Evolutionary conservation across 1,284 basidiomycete species (phyloP), one percentile per base, ranked within the genome.

Genomic region (Testicularia cyperi): DNA sequence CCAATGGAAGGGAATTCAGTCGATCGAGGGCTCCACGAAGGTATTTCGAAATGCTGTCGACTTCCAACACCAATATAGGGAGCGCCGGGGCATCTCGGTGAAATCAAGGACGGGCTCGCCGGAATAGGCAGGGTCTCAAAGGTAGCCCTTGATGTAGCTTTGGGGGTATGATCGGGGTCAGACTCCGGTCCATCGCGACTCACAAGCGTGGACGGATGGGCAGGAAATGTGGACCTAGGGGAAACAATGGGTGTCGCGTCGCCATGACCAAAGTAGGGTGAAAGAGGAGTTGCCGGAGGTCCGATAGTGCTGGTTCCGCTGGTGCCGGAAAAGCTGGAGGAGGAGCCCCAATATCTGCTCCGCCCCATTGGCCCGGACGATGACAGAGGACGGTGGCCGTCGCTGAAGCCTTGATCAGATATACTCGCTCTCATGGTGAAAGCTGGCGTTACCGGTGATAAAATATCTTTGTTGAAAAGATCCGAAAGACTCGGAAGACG

Each of bases 401-500:
- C 49, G 45, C n/a, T 30, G 38, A 49, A 53, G 4, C 30, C 39
- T 15, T 36, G 37, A 15, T 49, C 43, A 5, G 54, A 51, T 6
- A 35, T 38, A 2, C 16, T 6, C 12, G 54, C 46, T 32, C 29
- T 35, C 15, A 44, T 8, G 2, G 29, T 12, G 5, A 21, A 53
- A 40, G 6, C 31, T 28, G 47, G 45, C 29, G 44, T 52, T 4
- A 40, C 38, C 2, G 58, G 58, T 8, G 51, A 56, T 12, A 62
- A 44, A 18, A 62, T 52, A 22, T 55, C 53, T n/a, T 34, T 36
- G 30, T 56, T 35, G 19, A 62, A 62, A 2, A 56, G 31, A 20
- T 62, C 58, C 1, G 40, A 44, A 2, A 56, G 48, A 16, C 58
- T 55, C 5, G 58, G 58, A 3, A 62, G 48, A 6, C 46, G 49